Conservation (phyloP, 306 rosid species). For the Quercus mongolica region DNA sequence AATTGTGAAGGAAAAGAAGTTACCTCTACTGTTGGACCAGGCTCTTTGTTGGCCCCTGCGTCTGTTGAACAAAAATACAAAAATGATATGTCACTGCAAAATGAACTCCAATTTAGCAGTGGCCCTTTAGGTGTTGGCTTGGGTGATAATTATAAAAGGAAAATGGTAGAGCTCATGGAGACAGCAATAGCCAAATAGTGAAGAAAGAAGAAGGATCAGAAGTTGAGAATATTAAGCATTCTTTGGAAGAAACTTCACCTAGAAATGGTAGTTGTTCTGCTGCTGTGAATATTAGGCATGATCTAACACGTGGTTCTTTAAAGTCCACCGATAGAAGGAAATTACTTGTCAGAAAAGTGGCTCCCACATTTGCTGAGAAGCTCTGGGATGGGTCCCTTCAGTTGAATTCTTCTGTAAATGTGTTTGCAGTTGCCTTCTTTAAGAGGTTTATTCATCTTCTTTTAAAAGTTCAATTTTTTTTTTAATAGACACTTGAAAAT, state of each 20-base stretch:
- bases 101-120: background rate
- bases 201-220: background rate
- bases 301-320: no score
- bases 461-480: no score
- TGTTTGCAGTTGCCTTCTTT: no score
- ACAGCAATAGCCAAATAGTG: background rate
- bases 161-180: slow-evolving; percentile 2
- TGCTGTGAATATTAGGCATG: background rate
- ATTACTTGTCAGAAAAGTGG: no score
- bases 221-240: background rate
- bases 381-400: no score
- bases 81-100: background rate
- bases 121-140: background rate
- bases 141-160: background rate
- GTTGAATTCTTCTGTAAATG: no score
- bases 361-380: no score
- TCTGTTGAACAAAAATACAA: background rate
- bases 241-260: slow-evolving; percentile 4
- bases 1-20: background rate
- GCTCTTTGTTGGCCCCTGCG: background rate
- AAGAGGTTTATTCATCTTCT: no score
- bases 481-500: no score
- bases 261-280: background rate
- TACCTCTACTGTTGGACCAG: background rate
- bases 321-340: no score